A percentile compares a stretch with the other conserved stretches of the same genome.
phyloP scores from a whole-genome alignment of 2,329 filamentous ascomycete genomes.

The Cordyceps tenuipes region DNA sequence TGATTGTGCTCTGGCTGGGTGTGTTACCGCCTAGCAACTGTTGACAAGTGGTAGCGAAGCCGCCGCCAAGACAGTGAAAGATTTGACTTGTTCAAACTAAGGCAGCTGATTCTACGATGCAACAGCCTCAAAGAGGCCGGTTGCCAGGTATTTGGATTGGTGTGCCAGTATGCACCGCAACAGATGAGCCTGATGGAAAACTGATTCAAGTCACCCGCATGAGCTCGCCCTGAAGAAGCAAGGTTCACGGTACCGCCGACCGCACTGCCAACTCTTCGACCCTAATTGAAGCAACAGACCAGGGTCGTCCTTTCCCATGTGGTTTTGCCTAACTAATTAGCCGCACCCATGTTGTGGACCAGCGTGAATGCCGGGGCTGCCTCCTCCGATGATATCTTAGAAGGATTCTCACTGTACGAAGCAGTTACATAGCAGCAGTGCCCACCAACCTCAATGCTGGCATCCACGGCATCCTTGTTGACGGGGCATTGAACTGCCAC shows the following conservation, averaged over 20 bases:
- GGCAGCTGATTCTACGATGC: too few relatives aligned
- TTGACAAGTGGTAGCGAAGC: not conserved
- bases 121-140: too few relatives aligned
- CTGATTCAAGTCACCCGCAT: conserved; percentile 5
- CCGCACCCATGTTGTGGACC: not conserved
- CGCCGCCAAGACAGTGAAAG: too few relatives aligned
- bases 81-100: too few relatives aligned
- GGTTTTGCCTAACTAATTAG: not conserved
- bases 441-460: not conserved
- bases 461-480: not conserved
- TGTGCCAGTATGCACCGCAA: too few relatives aligned
- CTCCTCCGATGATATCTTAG: not conserved
- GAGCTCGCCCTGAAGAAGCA: not conserved
- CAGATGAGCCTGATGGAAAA: too few relatives aligned
- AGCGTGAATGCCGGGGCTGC: not conserved
- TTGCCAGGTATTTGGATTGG: too few relatives aligned
- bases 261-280: not conserved
- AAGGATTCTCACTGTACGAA: not conserved
- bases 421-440: not conserved
- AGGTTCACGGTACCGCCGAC: conserved; percentile 1
- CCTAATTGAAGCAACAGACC: not conserved
- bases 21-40: too few relatives aligned
- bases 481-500: not conserved
- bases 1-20: not conserved
- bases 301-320: not conserved